phyloP scores from a whole-genome alignment of 1,284 basidiomycete genomes.

The Apiotrichum siamense region DNA sequence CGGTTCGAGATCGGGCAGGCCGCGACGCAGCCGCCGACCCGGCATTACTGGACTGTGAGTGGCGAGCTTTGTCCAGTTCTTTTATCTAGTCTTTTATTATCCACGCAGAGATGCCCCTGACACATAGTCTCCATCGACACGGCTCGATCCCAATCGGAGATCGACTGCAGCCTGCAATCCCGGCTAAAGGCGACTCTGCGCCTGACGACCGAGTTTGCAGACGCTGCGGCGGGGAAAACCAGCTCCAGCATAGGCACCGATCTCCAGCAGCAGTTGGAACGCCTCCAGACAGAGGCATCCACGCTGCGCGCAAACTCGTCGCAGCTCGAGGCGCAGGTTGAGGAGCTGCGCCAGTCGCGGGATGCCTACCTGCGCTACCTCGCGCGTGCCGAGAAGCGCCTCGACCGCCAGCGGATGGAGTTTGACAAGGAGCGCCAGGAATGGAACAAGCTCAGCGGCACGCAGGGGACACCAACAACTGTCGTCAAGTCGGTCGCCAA shows the following conservation, averaged over 20 bases:
- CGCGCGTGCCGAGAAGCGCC: constrained; percentile 59
- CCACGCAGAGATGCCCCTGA: no score
- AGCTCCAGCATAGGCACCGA: constrained; percentile 1
- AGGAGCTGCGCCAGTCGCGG: constrained; percentile 55
- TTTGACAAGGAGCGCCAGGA: constrained; percentile 53
- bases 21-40: constrained; percentile 7
- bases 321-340: constrained; percentile 56
- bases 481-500: constrained; percentile 54
- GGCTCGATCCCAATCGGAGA: constrained; percentile 19
- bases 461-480: constrained; percentile 17
- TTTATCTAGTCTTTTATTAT: no score
- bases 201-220: constrained; percentile 28
- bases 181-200: constrained; percentile 32
- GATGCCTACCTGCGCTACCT: constrained; percentile 58
- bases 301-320: constrained; percentile 52
- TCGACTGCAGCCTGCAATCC: constrained; percentile 28
- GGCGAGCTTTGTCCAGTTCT: no score
- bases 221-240: constrained; percentile 7
- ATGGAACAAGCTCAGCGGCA: constrained; percentile 32
- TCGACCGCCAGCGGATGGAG: constrained; percentile 65
- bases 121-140: constrained; percentile 32
- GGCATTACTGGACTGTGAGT: constrained; percentile 17
- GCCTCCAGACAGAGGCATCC: constrained; percentile 37
- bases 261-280: constrained; percentile 10
- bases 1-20: constrained; percentile 31